Percentiles rank a stretch among this genome's conserved stretches.
Evolutionary conservation across 208 protist species (phyloP).

Genomic region (Acanthamoeba healyi): DNA sequence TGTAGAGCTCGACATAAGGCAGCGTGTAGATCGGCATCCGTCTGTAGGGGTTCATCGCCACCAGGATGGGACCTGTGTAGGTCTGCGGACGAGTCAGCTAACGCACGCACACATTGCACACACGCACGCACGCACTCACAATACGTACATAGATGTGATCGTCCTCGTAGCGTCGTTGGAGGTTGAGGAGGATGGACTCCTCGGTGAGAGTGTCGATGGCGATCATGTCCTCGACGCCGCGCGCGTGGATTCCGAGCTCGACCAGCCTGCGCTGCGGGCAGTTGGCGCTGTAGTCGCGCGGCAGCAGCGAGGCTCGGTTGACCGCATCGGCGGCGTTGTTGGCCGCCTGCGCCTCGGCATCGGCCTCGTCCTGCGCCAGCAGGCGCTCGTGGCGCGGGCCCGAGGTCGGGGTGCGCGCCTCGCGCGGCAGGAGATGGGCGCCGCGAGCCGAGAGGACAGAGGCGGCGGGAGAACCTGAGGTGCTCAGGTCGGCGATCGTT

Average conservation of each 20-base stretch:
- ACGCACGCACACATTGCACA: no score
- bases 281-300: not conserved
- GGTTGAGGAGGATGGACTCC: slow-evolving; percentile 78
- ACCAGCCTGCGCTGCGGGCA: not conserved
- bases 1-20: slow-evolving; percentile 81
- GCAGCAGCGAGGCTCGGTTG: not conserved
- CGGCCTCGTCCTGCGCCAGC: not conserved
- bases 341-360: not conserved
- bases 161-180: slow-evolving; percentile 74
- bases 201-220: slow-evolving; percentile 73
- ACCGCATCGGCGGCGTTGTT: not conserved
- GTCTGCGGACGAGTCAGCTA: no score
- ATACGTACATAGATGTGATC: slow-evolving; percentile 82
- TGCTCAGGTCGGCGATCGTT: no score
- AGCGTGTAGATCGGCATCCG: slow-evolving; percentile 81
- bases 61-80: slow-evolving; percentile 75
- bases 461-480: no score
- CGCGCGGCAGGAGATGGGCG: slow-evolving; percentile 77
- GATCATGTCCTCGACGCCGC: slow-evolving; percentile 83
- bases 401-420: slow-evolving; percentile 70
- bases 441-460: slow-evolving; percentile 22
- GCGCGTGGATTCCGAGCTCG: not conserved
- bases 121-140: no score
- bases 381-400: slow-evolving; percentile 71
- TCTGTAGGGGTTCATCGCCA: slow-evolving; percentile 50